Conservation (phyloP, 257 asterid genomes). For the Lycium barbarum region DNA sequence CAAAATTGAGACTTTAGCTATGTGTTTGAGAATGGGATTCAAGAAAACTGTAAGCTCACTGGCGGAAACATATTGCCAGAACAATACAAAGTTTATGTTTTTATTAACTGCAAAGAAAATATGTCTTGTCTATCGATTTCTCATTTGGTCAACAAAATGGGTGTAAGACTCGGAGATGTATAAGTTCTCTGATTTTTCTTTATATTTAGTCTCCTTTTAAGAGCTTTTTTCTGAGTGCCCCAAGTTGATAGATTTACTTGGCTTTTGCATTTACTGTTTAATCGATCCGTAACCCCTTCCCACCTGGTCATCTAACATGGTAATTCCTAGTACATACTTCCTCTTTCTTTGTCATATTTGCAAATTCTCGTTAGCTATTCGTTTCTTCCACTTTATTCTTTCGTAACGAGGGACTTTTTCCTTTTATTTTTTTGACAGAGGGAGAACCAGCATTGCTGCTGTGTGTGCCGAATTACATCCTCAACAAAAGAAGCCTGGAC, state of each 20-base stretch:
- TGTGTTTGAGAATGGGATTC: constrained; percentile 4
- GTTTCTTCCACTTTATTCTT: constrained; percentile 19
- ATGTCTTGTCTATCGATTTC: background rate
- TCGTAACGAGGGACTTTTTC: background rate
- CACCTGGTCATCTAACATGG: background rate
- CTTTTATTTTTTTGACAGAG: constrained; percentile 56
- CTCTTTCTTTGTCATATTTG: constrained; percentile 16
- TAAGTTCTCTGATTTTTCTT: background rate
- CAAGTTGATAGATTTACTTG: background rate
- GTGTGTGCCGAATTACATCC: constrained; percentile 60
- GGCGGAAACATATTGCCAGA: background rate
- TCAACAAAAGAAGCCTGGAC: constrained; percentile 58
- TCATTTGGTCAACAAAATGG: background rate
- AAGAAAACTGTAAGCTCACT: background rate
- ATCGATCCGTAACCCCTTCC: background rate
- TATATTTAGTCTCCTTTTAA: background rate
- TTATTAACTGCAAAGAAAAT: background rate
- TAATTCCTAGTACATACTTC: background rate
- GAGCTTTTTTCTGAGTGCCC: background rate
- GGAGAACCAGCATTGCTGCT: constrained; percentile 91
- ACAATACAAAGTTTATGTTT: background rate
- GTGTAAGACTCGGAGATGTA: background rate
- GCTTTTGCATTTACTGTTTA: background rate
- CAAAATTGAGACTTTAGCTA: background rate
- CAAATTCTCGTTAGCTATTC: background rate